Evolutionary conservation across 306 rosid genomes (phyloP).

Genomic region (Betula pendula): DNA sequence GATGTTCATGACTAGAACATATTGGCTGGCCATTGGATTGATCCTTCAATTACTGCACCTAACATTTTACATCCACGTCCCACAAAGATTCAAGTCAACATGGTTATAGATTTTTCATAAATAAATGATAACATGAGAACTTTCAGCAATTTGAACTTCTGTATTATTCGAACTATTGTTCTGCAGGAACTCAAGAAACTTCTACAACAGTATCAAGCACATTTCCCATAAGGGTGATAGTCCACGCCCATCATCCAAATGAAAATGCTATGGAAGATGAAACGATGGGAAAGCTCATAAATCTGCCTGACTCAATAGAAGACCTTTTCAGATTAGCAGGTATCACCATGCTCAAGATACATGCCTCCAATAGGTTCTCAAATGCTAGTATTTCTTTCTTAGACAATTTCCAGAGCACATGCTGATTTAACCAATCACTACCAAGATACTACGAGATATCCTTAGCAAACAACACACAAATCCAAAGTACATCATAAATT

Average conservation of each 20-base stretch:
- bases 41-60: neutral
- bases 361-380: slow-evolving; percentile 16
- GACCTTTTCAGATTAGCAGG: slow-evolving; percentile 71
- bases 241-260: slow-evolving; percentile 67
- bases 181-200: slow-evolving; percentile 42
- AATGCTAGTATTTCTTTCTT: neutral
- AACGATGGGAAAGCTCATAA: slow-evolving; percentile 53
- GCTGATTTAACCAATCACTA: neutral
- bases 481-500: neutral
- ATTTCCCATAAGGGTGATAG: slow-evolving; percentile 53
- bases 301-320: slow-evolving; percentile 71
- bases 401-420: neutral
- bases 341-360: slow-evolving; percentile 35
- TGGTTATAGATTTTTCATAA: slow-evolving; percentile 1
- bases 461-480: neutral
- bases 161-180: slow-evolving; percentile 21
- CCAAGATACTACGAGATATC: neutral
- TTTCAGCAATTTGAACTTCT: slow-evolving; percentile 9
- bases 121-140: slow-evolving; percentile 4
- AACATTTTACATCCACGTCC: neutral
- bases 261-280: slow-evolving; percentile 46
- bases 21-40: neutral
- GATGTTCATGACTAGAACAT: neutral
- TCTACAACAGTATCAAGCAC: slow-evolving; percentile 33
- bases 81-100: slow-evolving; percentile 2